Conservation (phyloP, 2,329 filamentous ascomycete genomes). For the Pseudogymnoascus pannorum region DNA sequence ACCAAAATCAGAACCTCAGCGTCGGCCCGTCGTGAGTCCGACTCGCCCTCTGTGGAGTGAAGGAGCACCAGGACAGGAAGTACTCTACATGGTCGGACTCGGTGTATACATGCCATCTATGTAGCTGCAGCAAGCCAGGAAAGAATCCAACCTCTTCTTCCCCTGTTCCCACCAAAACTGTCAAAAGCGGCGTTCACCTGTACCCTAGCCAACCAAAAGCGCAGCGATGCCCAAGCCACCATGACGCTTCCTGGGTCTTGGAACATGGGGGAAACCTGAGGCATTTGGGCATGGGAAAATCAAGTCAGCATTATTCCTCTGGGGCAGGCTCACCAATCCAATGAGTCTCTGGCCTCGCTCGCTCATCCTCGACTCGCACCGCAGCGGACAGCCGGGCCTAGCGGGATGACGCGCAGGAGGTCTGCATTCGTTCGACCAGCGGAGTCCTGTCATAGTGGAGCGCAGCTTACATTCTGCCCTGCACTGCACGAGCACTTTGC, state of each 20-base stretch:
- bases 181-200: conserved; percentile 2
- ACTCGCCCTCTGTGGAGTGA: not conserved
- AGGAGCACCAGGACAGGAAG: not conserved
- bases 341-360: not conserved
- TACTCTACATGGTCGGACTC: not conserved
- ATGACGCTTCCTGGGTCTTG: not conserved
- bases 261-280: not conserved
- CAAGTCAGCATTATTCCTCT: not conserved
- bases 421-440: not conserved
- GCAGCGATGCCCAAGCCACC: not conserved
- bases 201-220: not conserved
- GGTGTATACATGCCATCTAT: conserved; percentile 2
- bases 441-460: not conserved
- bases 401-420: conserved; percentile 5
- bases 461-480: not conserved
- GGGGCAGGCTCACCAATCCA: not conserved
- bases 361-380: conserved; percentile 3
- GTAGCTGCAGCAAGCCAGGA: not conserved
- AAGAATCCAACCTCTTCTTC: not conserved
- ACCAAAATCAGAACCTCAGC: not conserved
- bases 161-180: not conserved
- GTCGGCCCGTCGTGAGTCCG: conserved; percentile 4
- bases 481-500: not conserved
- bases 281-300: not conserved
- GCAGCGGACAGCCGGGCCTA: conserved; percentile 3